Evolutionary conservation across 345 rosid genomes (phyloP).

Genomic region (Gossypium herbaceum): DNA sequence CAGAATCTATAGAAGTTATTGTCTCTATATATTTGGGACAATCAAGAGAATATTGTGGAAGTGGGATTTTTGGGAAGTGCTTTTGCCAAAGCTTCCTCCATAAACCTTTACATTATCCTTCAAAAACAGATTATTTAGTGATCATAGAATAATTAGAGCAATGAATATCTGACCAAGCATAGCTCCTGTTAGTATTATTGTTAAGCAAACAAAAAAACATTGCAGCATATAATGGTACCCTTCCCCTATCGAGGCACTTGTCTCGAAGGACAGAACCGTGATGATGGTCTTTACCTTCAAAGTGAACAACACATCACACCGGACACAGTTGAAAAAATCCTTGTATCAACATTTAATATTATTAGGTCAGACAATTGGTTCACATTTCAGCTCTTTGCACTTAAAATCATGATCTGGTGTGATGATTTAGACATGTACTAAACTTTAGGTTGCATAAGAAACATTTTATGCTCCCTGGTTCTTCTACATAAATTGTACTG

Average conservation of each 20-base stretch:
- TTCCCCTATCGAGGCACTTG: no score
- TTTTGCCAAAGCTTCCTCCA: neutral
- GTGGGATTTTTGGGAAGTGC: neutral
- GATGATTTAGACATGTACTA: neutral
- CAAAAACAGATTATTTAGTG: neutral
- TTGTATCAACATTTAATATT: no score
- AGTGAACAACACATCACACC: no score
- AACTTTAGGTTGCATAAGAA: neutral
- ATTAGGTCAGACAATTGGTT: neutral
- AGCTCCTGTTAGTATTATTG: neutral
- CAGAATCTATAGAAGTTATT: neutral
- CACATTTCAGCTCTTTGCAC: neutral
- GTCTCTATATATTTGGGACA: neutral
- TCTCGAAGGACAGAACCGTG: no score
- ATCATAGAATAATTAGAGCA: neutral
- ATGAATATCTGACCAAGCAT: neutral
- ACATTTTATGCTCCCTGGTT: neutral
- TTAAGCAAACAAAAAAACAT: no score
- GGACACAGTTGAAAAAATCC: no score
- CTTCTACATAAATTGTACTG: constrained; percentile 3
- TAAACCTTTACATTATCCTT: neutral
- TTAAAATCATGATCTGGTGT: neutral
- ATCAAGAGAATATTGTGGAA: neutral
- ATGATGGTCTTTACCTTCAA: no score
- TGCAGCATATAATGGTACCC: no score